Percentiles rank a stretch among this genome's conserved stretches.
These are phyloP conservation scores for Colletotrichum liaoningense DNA, from an alignment of 2,329 filamentous ascomycete species.

Conservation along the genomic window DNA sequence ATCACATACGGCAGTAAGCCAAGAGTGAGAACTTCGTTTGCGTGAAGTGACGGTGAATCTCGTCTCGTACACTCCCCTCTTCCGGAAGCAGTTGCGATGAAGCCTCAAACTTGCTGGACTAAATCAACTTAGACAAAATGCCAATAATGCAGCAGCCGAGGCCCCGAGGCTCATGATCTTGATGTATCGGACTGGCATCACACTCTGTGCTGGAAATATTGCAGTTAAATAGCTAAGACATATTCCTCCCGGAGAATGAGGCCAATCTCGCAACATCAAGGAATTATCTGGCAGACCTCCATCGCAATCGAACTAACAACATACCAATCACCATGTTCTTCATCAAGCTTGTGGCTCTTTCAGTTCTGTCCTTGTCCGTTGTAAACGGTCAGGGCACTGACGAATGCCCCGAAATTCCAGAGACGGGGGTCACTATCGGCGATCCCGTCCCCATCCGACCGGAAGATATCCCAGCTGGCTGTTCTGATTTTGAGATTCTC, in stretches of 20 bases:
- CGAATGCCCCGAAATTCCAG: neutral
- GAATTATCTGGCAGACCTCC: no score
- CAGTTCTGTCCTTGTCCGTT: neutral
- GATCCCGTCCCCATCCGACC: neutral
- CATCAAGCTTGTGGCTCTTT: neutral
- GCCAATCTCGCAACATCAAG: no score
- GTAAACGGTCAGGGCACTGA: neutral
- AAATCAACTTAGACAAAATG: neutral
- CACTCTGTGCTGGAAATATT: neutral
- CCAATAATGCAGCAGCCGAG: neutral
- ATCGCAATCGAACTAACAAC: neutral
- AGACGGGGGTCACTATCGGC: neutral
- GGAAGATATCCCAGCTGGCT: neutral
- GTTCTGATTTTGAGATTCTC: neutral
- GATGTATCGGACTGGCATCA: neutral
- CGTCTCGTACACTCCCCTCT: neutral
- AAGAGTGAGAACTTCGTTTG: neutral
- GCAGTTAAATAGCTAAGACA: neutral
- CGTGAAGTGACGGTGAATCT: neutral
- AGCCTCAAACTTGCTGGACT: neutral
- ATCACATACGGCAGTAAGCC: neutral
- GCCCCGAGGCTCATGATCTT: neutral
- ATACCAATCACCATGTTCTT: neutral
- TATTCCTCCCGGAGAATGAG: neutral
- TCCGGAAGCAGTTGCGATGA: neutral